Evolutionary conservation across 1,284 basidiomycete species (phyloP), one percentile per base, ranked within the genome.

Genomic region (Wallemia hederae): DNA sequence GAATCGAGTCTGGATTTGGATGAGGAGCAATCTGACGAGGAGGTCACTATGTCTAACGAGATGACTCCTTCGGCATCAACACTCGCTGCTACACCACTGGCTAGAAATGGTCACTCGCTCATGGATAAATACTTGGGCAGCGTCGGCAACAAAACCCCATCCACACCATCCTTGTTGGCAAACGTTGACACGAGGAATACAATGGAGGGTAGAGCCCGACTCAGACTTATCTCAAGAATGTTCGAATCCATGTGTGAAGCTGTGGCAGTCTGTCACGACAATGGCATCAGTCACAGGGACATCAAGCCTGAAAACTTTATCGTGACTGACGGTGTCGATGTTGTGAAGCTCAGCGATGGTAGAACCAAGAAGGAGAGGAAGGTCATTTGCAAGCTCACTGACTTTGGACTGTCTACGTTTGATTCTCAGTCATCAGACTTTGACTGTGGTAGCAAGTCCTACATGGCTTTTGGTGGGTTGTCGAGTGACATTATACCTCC

Each of bases 221-320:
- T 98, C 39, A 81, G 85, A 25, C 80, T 98, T 65, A 88, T 98
- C 66, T 82, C 89, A 9, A 82, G 85, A 68, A 98, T 98, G 94
- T 98, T 98, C 72, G 76, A 80, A 75, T 77, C 98, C 73, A 98
- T 98, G 88, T 98, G 94, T 70, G 85, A 92, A 64, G 90, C 92
- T 29, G 90, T 98, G 14, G 86, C 88, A 1, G 80, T 85, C n/a
- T 97, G 92, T 72, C 92, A 98, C 69, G 82, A 85, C 39, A 81
- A 83, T 63, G 84, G 84, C 57, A 85, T 98, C 61, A 86, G 83
- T 69, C 92, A 98, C 70, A 82, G 92, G 63, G 94, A 98, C 71
- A 94, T 98, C 77, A 98, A 98, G 74, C 92, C 92, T 0, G 87
- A 90, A 72, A 92, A 90, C 72, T 90, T 90, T 68, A 90, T 89